Conservation (phyloP, 257 asterid genomes). For the Scutellaria minor region DNA sequence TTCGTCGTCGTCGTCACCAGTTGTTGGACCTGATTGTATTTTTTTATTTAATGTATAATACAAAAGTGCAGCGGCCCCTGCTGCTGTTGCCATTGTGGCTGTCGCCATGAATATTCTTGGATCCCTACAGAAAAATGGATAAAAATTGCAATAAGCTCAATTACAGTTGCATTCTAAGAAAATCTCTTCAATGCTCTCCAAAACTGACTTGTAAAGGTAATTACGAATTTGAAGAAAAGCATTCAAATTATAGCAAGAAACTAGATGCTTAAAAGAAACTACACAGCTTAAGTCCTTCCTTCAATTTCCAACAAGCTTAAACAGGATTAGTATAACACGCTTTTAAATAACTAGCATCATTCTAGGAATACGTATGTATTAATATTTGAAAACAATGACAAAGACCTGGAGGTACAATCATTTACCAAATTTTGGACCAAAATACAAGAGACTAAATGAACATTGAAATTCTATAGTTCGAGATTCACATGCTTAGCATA, state of each 20-base stretch:
- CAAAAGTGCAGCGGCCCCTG: conserved; percentile 98
- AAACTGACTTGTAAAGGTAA: conserved; percentile 3
- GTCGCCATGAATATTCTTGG: conserved; percentile 77
- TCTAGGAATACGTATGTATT: not conserved
- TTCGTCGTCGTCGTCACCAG: conserved; percentile 69
- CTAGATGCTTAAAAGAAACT: conserved; percentile 29
- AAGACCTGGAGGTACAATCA: conserved; percentile 12
- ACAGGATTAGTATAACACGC: not conserved
- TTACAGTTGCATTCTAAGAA: conserved; percentile 1
- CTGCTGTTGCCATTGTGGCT: conserved; percentile 99
- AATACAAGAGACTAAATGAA: not conserved
- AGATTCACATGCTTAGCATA: not conserved
- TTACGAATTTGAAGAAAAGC: conserved; percentile 36
- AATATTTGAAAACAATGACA: not conserved
- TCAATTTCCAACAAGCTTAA: conserved; percentile 22
- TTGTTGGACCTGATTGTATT: conserved; percentile 50
- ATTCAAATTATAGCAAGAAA: conserved; percentile 24
- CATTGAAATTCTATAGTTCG: not conserved
- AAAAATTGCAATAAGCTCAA: conserved; percentile 21
- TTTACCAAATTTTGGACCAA: not conserved
- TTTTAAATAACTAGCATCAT: not conserved
- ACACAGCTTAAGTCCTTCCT: conserved; percentile 29
- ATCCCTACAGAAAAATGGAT: conserved; percentile 44
- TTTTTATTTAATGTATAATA: conserved; percentile 84
- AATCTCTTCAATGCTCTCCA: conserved; percentile 1